These are phyloP conservation scores for Aquilaria sinensis DNA, from an alignment of 345 rosid genomes.

Conservation along the genomic window DNA sequence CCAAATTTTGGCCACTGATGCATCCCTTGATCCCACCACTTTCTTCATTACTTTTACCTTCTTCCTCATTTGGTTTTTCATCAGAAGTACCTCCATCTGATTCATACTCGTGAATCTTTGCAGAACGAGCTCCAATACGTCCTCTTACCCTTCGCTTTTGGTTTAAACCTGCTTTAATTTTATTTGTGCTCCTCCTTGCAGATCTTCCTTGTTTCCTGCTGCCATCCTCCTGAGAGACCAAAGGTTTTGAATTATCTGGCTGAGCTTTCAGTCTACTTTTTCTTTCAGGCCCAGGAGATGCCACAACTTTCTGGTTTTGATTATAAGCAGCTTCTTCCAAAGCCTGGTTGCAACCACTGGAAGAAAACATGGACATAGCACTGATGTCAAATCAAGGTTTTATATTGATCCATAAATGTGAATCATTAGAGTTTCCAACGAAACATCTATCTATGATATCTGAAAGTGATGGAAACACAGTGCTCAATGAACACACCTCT, in stretches of 20 bases:
- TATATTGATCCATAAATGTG: no score
- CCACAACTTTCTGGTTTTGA: constrained; percentile 6
- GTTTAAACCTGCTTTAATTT: constrained; percentile 26
- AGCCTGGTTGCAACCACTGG: constrained; percentile 36
- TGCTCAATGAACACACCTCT: no score
- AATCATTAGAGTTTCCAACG: no score
- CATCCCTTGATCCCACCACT: constrained; percentile 11
- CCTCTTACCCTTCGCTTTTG: constrained; percentile 34
- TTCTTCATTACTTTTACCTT: constrained; percentile 13
- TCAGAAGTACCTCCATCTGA: constrained; percentile 43
- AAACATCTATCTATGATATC: no score
- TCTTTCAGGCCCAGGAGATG: constrained; percentile 10
- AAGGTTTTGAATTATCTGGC: constrained; percentile 9
- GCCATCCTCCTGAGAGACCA: constrained; percentile 22
- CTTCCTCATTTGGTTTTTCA: constrained; percentile 20
- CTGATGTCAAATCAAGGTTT: no score
- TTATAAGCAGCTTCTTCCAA: constrained; percentile 19
- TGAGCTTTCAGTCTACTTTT: constrained; percentile 9
- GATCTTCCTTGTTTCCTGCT: constrained; percentile 56
- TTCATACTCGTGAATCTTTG: constrained; percentile 41
- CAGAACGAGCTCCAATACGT: constrained; percentile 42
- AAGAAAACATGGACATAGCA: not conserved
- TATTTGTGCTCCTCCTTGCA: constrained; percentile 33
- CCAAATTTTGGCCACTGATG: constrained; percentile 11
- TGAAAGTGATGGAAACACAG: no score